A percentile compares a stretch with the other conserved stretches of the same genome.
phyloP scores from a whole-genome alignment of 2,329 filamentous ascomycete species.

The Xylariaceae sp. region DNA sequence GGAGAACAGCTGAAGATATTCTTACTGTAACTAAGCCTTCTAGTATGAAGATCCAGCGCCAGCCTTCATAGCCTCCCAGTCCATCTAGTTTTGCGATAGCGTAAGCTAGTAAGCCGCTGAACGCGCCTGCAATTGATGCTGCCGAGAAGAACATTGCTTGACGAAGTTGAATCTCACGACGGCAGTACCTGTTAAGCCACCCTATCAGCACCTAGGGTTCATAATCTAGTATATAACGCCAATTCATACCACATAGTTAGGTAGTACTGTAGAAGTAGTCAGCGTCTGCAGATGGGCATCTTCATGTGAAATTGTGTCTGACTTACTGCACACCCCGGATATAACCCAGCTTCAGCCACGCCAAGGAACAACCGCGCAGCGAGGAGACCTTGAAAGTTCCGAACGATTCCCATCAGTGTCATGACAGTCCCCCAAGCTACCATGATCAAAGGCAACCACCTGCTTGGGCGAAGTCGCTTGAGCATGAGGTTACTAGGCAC shows the following conservation, averaged over 20 bases:
- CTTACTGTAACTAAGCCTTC: conserved; percentile 72
- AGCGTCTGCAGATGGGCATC: no score
- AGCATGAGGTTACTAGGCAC: conserved; percentile 79
- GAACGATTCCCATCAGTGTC: conserved; percentile 61
- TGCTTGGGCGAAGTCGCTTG: conserved; percentile 73
- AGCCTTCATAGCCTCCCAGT: conserved; percentile 63
- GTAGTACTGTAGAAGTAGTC: conserved; percentile 52
- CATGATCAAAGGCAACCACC: conserved; percentile 82
- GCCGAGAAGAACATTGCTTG: conserved; percentile 83
- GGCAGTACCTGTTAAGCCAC: conserved; percentile 49
- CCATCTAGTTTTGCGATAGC: conserved; percentile 75
- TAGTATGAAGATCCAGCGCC: conserved; percentile 73
- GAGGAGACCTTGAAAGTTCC: conserved; percentile 55
- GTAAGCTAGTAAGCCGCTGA: conserved; percentile 74
- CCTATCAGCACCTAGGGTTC: neutral
- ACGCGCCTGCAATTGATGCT: conserved; percentile 79
- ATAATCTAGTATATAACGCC: no score
- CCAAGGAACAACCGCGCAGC: conserved; percentile 58
- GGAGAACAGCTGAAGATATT: conserved; percentile 17
- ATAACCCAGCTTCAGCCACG: conserved; percentile 42
- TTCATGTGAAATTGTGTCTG: no score
- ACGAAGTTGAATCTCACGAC: conserved; percentile 61
- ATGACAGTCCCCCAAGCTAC: conserved; percentile 55
- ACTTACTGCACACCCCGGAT: conserved; percentile 43
- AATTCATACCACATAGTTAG: conserved; percentile 58